Percentiles rank a stretch among this genome's conserved stretches.
phyloP scores from a whole-genome alignment of 371 early-diverging fungal genomes.

The Funneliformis caledonium region DNA sequence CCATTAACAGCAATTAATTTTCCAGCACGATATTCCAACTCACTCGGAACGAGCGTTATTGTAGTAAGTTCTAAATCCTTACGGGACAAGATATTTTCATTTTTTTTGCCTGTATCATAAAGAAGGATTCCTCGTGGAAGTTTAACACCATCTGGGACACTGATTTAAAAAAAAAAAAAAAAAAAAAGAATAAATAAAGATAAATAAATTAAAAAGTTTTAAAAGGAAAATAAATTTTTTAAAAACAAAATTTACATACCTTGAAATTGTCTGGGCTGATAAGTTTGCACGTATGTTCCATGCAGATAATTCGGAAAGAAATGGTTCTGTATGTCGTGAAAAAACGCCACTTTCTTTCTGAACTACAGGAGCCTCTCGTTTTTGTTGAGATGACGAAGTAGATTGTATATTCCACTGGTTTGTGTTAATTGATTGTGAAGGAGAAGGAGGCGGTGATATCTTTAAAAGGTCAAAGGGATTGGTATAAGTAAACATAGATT shows the following conservation, averaged over 20 bases:
- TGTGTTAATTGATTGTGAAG: background rate
- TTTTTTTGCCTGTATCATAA: conserved; percentile 46
- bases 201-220: background rate
- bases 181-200: no score
- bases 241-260: background rate
- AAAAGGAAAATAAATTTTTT: background rate
- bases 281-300: conserved; percentile 37
- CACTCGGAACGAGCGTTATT: conserved; percentile 49
- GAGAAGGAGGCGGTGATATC: conserved; percentile 1
- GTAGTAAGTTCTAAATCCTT: conserved; percentile 50
- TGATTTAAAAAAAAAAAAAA: background rate
- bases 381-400: conserved; percentile 21
- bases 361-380: background rate
- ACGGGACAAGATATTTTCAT: conserved; percentile 46
- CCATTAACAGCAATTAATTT: conserved; percentile 51
- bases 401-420: background rate
- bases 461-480: conserved; percentile 40
- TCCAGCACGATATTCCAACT: conserved; percentile 49
- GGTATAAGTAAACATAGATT: conserved; percentile 35
- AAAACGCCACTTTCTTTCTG: conserved; percentile 8
- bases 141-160: conserved; percentile 50
- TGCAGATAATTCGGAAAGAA: conserved; percentile 24
- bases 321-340: conserved; percentile 15
- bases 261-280: background rate
- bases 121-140: conserved; percentile 40